phyloP scores from a whole-genome alignment of 2,329 filamentous ascomycete genomes.

The Clarireedia sp. region DNA sequence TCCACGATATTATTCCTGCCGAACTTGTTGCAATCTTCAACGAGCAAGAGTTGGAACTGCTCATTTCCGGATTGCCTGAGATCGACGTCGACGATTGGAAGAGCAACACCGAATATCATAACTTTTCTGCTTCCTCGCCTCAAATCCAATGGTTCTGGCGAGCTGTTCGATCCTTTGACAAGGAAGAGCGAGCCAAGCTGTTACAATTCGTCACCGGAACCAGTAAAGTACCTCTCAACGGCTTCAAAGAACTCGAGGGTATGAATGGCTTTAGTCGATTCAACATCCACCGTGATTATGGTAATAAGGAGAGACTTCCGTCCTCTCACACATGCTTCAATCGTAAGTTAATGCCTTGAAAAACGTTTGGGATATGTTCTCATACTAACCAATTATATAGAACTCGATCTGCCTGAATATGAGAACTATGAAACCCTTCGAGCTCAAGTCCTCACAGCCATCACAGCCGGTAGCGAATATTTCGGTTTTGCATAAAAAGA shows the following conservation, averaged over 20 bases:
- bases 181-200: conserved; percentile 95
- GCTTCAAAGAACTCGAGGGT: conserved; percentile 97
- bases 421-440: conserved; percentile 89
- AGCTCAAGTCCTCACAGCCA: conserved; percentile 83
- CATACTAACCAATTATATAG: conserved; percentile 38
- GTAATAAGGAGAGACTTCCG: conserved; percentile 88
- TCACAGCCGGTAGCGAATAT: conserved; percentile 95
- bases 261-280: conserved; percentile 98
- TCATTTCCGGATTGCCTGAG: conserved; percentile 94
- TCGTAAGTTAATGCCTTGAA: conserved; percentile 55
- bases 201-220: conserved; percentile 98
- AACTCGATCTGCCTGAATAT: conserved; percentile 97
- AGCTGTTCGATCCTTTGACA: conserved; percentile 92
- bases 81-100: conserved; percentile 99
- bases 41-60: conserved; percentile 90
- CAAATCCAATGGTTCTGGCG: conserved; percentile 99
- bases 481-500: conserved; percentile 81
- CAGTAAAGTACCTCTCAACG: conserved; percentile 94
- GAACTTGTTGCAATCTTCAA: conserved; percentile 97
- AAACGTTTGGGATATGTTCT: conserved; percentile 5
- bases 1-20: conserved; percentile 95
- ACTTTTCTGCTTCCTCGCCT: conserved; percentile 86
- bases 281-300: conserved; percentile 98
- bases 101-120: conserved; percentile 97
- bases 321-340: conserved; percentile 99